These are phyloP conservation scores for Striga hermonthica DNA, from an alignment of 305 asterid species.

Conservation along the genomic window DNA sequence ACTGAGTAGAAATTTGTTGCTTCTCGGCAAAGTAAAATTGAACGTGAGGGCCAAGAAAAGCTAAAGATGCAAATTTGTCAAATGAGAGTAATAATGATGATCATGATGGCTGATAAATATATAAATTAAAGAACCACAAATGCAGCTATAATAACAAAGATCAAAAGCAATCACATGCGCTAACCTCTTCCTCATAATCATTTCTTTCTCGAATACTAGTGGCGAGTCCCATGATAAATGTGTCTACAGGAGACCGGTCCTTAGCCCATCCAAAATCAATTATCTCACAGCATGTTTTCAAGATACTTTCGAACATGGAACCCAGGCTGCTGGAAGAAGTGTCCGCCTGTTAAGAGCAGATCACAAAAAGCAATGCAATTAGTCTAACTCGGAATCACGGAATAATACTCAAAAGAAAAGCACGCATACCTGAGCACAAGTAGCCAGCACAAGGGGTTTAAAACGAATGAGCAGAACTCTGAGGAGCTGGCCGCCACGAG, in stretches of 20 bases:
- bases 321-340: constrained; percentile 76
- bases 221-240: constrained; percentile 93
- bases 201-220: constrained; percentile 83
- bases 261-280: constrained; percentile 87
- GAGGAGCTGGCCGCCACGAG: constrained; percentile 93
- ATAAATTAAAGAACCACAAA: constrained; percentile 6
- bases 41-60: not conserved
- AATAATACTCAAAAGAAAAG: constrained; percentile 26
- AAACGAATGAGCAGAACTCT: constrained; percentile 86
- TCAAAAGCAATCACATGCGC: constrained; percentile 28
- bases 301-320: constrained; percentile 79
- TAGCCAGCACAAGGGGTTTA: constrained; percentile 80
- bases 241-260: constrained; percentile 91
- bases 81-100: constrained; percentile 7
- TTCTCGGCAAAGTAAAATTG: constrained; percentile 1
- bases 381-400: constrained; percentile 29
- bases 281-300: constrained; percentile 89
- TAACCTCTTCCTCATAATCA: constrained; percentile 88
- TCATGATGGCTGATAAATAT: constrained; percentile 10
- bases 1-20: constrained; percentile 18
- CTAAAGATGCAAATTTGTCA: not conserved
- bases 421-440: constrained; percentile 79
- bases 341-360: constrained; percentile 59
- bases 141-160: constrained; percentile 21
- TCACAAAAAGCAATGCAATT: constrained; percentile 21